These are phyloP conservation scores for Trichoderma sp. DNA, from an alignment of 2,329 filamentous ascomycete species.

Conservation along the genomic window DNA sequence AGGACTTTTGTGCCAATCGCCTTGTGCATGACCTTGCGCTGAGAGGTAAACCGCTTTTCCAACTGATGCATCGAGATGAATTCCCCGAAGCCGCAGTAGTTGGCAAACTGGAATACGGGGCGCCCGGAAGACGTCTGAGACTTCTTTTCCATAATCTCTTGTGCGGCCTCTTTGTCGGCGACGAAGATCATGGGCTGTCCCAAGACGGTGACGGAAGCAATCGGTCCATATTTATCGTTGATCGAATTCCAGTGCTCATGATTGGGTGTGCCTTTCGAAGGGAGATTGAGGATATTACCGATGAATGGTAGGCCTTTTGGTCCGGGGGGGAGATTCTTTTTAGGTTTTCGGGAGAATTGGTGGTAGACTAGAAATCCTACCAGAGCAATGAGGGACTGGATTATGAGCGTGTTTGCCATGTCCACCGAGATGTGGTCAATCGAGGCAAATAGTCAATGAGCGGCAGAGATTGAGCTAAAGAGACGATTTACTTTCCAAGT, in stretches of 20 bases:
- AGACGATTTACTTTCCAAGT: background rate
- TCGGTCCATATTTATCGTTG: conserved; percentile 31
- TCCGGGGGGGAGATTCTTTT: conserved; percentile 24
- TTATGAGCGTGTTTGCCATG: background rate
- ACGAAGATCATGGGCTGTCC: conserved; percentile 39
- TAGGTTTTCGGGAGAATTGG: background rate
- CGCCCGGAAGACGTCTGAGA: conserved; percentile 26
- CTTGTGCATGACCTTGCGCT: conserved; percentile 12
- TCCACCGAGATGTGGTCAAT: background rate
- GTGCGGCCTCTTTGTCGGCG: conserved; percentile 34
- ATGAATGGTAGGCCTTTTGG: conserved; percentile 38
- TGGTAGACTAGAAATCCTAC: background rate
- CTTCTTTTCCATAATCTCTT: conserved; percentile 36
- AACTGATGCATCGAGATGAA: background rate
- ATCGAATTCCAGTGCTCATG: conserved; percentile 34
- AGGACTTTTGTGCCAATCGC: background rate
- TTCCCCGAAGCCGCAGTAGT: background rate
- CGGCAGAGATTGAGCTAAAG: background rate
- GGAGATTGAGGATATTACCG: conserved; percentile 46
- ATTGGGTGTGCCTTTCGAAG: conserved; percentile 29
- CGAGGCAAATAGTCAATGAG: background rate
- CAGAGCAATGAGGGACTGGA: background rate
- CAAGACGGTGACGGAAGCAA: conserved; percentile 24
- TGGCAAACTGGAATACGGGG: background rate
- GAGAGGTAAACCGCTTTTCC: background rate